Base-by-base conservation (phyloP, 1,284 basidiomycete species). In the Malassezia psittaci region DNA sequence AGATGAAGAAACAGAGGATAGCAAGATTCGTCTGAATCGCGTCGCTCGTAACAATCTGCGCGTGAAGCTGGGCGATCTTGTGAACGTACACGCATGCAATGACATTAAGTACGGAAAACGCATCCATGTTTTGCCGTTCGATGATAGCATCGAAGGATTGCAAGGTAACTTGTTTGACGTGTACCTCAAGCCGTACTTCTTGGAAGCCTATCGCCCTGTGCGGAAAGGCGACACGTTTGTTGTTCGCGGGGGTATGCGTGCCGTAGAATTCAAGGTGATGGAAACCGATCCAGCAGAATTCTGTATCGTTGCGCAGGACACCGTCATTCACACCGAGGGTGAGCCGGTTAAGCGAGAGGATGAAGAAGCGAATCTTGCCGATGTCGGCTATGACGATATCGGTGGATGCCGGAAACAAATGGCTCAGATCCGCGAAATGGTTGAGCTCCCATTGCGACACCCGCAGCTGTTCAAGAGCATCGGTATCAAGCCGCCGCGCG, bases 21-120 rank as follows among this genome's bases (percentile, higher is more conserved):
- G 90, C 62, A 90, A 90, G 76, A 90, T 99, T 64, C 90, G 94
- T 69, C 82, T 99, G 79, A 99, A 99, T 85, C 96, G 69, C 80
- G 94, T 99, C 42, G 94, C 94, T 5, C 88, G 94, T 57, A 93
- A 96, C 79, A 98, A 99, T 78, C 79, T 98, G 49, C 88, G 94
- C 50, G 88, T 96, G 69, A 98, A 96, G 80, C 85, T 98, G 42
- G 93, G 88, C 47, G 94, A 99, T 77, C 81, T 96, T 43, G 87
- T 90, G 73, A 89, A 88, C 61, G 89, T 99, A 1, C 90, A 96
- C 73, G 84, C 90, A 64, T 96, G 91, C 76, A 83, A 87, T 65
- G 93, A 98, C 73, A 98, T 98, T 81, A 96, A 96, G 78, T 99
- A 99, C 76, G 94, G 94, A 68, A 98, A 98, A 77, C 86, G 93